These are phyloP conservation scores for Cryptosporidium sp. DNA, from an alignment of 169 alveolate species.

Conservation along the genomic window DNA sequence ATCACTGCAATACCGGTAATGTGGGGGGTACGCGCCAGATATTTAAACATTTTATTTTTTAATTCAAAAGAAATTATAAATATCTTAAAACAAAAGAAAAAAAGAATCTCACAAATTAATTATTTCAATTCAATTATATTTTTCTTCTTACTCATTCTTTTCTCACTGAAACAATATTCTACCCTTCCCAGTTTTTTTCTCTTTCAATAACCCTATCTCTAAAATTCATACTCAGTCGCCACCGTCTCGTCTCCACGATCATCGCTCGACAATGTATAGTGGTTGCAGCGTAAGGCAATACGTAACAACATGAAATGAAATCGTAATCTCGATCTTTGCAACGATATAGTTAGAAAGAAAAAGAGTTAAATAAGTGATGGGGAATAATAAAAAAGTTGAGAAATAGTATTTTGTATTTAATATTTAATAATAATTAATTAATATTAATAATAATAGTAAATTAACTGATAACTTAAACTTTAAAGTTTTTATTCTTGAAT, in stretches of 20 bases:
- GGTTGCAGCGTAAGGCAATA: conserved; percentile 49
- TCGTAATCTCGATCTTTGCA: conserved; percentile 71
- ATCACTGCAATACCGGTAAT: conserved; percentile 12
- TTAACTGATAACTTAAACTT: too few species aligned
- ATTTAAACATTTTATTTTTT: not conserved
- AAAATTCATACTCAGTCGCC: not conserved
- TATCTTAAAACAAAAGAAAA: too few species aligned
- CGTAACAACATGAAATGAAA: conserved; percentile 77
- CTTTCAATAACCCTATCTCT: not conserved
- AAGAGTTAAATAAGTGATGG: conserved; percentile 1
- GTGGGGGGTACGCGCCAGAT: not conserved
- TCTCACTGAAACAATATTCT: not conserved
- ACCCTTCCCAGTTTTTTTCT: too few species aligned
- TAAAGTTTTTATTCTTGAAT: not conserved
- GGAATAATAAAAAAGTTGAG: not conserved
- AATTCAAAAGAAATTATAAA: not conserved
- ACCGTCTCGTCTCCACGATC: conserved; percentile 16
- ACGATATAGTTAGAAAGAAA: conserved; percentile 33
- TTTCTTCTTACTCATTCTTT: not conserved
- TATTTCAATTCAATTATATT: too few species aligned
- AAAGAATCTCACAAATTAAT: too few species aligned
- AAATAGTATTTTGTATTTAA: not conserved
- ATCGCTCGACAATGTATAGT: conserved; percentile 72
- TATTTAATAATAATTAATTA: not conserved
- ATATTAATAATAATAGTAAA: not conserved